These are phyloP conservation scores for Elasticomyces elasticus DNA, from an alignment of 495 filamentous ascomycete species.

Conservation along the genomic window DNA sequence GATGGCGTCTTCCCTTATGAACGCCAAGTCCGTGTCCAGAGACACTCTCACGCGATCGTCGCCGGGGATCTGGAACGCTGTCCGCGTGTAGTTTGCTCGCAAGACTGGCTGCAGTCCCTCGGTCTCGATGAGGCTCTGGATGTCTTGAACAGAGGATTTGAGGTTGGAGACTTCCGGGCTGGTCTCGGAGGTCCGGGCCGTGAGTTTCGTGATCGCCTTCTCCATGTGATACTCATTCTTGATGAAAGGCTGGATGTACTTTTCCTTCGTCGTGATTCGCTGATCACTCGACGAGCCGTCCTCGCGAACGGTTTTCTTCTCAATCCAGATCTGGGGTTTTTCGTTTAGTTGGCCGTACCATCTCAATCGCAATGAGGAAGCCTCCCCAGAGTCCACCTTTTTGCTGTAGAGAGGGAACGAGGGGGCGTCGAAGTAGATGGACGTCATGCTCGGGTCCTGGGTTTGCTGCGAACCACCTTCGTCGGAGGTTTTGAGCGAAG, in stretches of 20 bases:
- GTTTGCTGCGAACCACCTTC: no score
- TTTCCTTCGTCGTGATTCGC: conserved; percentile 78
- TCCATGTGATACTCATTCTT: conserved; percentile 85
- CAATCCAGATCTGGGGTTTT: conserved; percentile 67
- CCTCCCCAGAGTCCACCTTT: conserved; percentile 73
- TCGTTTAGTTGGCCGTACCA: conserved; percentile 83
- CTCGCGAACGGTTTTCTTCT: conserved; percentile 77
- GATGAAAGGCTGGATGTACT: conserved; percentile 84
- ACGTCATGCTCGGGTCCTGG: conserved; percentile 87
- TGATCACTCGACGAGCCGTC: conserved; percentile 64
- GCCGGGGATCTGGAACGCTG: conserved; percentile 91
- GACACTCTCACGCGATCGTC: conserved; percentile 85
- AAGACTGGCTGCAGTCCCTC: conserved; percentile 74
- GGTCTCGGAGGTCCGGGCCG: conserved; percentile 51
- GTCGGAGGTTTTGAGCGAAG: no score
- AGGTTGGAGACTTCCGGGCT: conserved; percentile 57
- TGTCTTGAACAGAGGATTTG: conserved; percentile 58
- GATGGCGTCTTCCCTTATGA: conserved; percentile 85
- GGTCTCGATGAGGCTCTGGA: conserved; percentile 71
- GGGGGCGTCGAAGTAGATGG: conserved; percentile 86
- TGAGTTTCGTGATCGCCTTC: conserved; percentile 73
- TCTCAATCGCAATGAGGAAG: conserved; percentile 72
- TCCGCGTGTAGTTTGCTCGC: conserved; percentile 86
- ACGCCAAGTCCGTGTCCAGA: conserved; percentile 81
- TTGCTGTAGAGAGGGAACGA: conserved; percentile 75